Percentiles rank a stretch among this genome's conserved stretches.
Evolutionary conservation across 2,329 filamentous ascomycete genomes (phyloP).

Genomic region (Bipolaris bicolor): DNA sequence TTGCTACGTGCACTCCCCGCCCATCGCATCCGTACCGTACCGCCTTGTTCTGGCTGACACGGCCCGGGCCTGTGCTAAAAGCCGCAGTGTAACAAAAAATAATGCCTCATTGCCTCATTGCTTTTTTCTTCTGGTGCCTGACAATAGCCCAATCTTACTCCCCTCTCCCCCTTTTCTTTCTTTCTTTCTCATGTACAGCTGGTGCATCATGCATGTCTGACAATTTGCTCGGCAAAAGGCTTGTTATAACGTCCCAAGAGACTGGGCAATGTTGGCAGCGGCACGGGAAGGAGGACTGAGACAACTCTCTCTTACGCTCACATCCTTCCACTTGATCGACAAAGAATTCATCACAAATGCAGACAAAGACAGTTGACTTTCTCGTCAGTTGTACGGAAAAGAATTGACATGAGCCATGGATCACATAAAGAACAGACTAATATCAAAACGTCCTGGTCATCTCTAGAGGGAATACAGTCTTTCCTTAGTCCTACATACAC

Average conservation of each 20-base stretch:
- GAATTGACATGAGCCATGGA: too few relatives aligned
- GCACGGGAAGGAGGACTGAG: neutral
- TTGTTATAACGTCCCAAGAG: neutral
- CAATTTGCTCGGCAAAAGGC: neutral
- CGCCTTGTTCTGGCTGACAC: neutral
- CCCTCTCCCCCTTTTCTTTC: neutral
- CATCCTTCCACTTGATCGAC: too few relatives aligned
- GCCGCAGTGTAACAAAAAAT: neutral
- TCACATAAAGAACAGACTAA: neutral
- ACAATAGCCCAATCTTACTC: neutral
- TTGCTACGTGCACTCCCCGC: neutral
- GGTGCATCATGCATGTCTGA: neutral
- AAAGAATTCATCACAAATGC: too few relatives aligned
- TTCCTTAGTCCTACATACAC: constrained; percentile 21
- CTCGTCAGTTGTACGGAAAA: too few relatives aligned
- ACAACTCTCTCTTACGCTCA: neutral
- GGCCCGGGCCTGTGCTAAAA: neutral
- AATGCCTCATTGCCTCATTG: neutral
- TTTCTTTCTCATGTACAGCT: neutral
- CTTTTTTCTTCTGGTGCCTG: neutral
- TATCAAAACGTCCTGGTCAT: neutral
- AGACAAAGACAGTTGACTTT: too few relatives aligned
- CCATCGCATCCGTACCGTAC: neutral
- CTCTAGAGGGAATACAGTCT: neutral
- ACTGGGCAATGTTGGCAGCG: too few relatives aligned